Evolutionary conservation across 148 eudicot species (phyloP), one percentile per base, ranked within the genome.

Genomic region (Camellia japonica): DNA sequence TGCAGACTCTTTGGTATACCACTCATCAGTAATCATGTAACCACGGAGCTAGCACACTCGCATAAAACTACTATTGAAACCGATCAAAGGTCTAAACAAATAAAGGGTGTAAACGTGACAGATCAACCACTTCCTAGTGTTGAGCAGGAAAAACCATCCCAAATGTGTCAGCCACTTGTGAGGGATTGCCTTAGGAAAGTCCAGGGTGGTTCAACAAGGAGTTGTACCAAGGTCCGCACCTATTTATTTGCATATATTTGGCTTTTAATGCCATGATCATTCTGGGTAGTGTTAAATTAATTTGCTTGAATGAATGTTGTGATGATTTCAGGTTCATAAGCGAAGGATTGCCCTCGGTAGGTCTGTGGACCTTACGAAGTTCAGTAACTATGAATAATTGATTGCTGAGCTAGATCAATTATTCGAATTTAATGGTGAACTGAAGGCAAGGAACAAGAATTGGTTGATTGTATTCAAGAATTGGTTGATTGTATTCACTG

Each of bases 311-410:
- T 54, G 20, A 56, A 30, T 43, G 49, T 30, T 30, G 55, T 44
- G 30, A 60, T 78, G 11, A 7, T 86, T 85, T 81, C 89, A 97
- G 99, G 99, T 94, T 77, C 99, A 92, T 61, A 97, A 94, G 87
- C 97, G 91, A 76, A 98, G 99, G 59, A 83, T 89, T 72, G 97
- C 99, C 63, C 97, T 97, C 71, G 98, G 98, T 61, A 93, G 97
- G 81, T 94, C 98, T 42, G 92, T 97, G 82, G 99, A 94, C 80
- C 99, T 97, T 75, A 80, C 98, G 56, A 97, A 88, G 84, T 94
- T 94, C 74, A 87, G 80, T 70, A 86, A 86, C 85, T 97, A 97
- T 64, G 94, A 91, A 68, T 91, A 90, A 65, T 82, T 97, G 80
- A 82, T 91, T 78, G 91, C 92, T 56, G 99, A 92, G 82, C 81